Evolutionary conservation across 1,139 yeast genomes (phyloP), one percentile per base, ranked within the genome.

Genomic region (Saccharomyces hybrid): DNA sequence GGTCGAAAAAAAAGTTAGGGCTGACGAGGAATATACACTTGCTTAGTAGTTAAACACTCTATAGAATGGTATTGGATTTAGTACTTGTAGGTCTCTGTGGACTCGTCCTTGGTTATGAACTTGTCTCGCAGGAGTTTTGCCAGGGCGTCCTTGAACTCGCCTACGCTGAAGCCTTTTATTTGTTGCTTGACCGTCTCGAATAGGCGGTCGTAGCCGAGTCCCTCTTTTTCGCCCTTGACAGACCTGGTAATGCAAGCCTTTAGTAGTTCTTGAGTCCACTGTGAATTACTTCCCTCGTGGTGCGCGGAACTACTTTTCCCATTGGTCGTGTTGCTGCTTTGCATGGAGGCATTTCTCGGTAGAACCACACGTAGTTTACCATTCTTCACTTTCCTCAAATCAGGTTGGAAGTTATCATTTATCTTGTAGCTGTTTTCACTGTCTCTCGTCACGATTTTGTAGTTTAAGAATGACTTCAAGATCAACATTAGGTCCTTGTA

Each of bases 141-240:
- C 14, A 68, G 47, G 3, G 70, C 70, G 14, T 64, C 65, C 34
- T 60, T 63, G 54, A 66, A 65, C 29, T 68, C 71, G 11, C 71
- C 71, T 1, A 64, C 55, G 55, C 71, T 68, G 42, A 60, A 53
- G 1, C 70, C 71, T 4, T 49, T 52, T 7, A 60, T 46, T 46
- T 60, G 62, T 1, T 50, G 26, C 9, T 53, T 50, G 6, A 62
- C 60, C 14, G 49, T 44, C 2, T 54, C 52, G 6, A 52, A 41
- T 13, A 67, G 50, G 6, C 50, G 53, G 5, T 57, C 58, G 42
- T 52, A 55, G 4, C 56, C 49, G 14, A 61, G 23, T 5, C 59
- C 59, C n/a, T 51, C 46, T 2, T 46, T 31, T 20, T 46, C 53
- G 1, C 60, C 57, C 50, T 68, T 67, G 28, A 67, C 31, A 5